These are phyloP conservation scores for Akanthomyces uredinophilus DNA, from an alignment of 2,329 filamentous ascomycete genomes.

Conservation along the genomic window DNA sequence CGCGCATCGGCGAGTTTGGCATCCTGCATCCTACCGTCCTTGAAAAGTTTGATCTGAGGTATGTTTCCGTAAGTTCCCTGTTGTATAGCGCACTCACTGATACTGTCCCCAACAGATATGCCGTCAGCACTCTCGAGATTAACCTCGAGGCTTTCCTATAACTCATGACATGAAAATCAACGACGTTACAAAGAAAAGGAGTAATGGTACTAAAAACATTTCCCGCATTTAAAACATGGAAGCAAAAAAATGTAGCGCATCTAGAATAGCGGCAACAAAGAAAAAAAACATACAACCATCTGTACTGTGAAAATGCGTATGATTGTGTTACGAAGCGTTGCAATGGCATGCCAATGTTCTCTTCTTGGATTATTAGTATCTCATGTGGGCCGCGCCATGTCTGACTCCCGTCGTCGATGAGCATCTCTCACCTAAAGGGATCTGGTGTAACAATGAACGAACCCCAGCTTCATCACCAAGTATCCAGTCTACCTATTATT, in stretches of 20 bases:
- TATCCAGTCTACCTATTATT: constrained; percentile 21
- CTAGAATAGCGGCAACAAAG: neutral
- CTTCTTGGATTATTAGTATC: neutral
- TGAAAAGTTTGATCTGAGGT: constrained; percentile 88
- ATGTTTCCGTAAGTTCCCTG: constrained; percentile 30
- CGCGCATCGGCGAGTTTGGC: constrained; percentile 82
- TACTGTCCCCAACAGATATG: constrained; percentile 54
- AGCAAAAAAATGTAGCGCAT: constrained; percentile 11
- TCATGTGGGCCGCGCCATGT: neutral
- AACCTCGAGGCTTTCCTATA: constrained; percentile 92
- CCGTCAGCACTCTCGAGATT: constrained; percentile 89
- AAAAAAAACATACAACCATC: constrained; percentile 15
- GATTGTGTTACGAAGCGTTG: neutral
- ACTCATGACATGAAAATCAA: constrained; percentile 18
- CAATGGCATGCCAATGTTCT: constrained; percentile 2
- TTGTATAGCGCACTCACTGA: constrained; percentile 13
- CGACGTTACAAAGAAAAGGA: constrained; percentile 12
- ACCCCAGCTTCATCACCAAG: neutral
- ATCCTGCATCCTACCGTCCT: constrained; percentile 90
- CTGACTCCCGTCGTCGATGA: neutral
- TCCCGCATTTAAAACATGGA: constrained; percentile 3
- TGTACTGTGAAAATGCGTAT: neutral
- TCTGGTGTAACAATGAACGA: neutral
- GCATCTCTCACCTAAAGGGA: neutral
- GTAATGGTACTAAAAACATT: neutral